phyloP scores from a whole-genome alignment of 805 yeast species.

The Starmerella bacillaris region DNA sequence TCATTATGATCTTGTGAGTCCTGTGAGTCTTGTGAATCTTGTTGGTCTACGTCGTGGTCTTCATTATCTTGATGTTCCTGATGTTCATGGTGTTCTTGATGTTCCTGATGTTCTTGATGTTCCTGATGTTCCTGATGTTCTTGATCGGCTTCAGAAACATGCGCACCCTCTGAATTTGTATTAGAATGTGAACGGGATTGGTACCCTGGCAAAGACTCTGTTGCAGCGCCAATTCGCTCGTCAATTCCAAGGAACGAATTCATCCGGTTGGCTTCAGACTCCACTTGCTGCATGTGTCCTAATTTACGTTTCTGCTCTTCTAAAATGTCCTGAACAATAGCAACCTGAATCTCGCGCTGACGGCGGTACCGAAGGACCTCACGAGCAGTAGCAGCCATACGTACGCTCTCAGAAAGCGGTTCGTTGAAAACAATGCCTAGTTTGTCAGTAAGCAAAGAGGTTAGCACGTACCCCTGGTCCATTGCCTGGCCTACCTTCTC shows the following conservation, averaged over 20 bases:
- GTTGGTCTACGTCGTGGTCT: slow-evolving; percentile 7
- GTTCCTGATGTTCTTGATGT: slow-evolving; percentile 2
- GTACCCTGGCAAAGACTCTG: slow-evolving; percentile 6
- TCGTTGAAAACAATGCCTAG: slow-evolving; percentile 45
- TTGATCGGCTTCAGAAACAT: neutral
- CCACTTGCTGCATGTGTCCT: slow-evolving; percentile 27
- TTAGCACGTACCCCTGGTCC: slow-evolving; percentile 41
- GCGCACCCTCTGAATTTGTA: slow-evolving; percentile 1
- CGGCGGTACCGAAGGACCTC: slow-evolving; percentile 44
- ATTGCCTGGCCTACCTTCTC: slow-evolving; percentile 77
- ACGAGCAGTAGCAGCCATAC: slow-evolving; percentile 39
- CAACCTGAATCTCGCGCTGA: slow-evolving; percentile 37
- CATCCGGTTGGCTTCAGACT: slow-evolving; percentile 30
- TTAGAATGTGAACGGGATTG: too few species aligned
- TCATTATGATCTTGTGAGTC: too few species aligned
- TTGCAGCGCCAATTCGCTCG: slow-evolving; percentile 15
- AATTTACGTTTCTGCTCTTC: slow-evolving; percentile 22
- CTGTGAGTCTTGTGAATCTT: too few species aligned
- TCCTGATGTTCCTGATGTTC: slow-evolving; percentile 2
- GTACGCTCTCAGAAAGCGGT: slow-evolving; percentile 55
- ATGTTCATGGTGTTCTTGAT: slow-evolving; percentile 4
- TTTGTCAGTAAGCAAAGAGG: slow-evolving; percentile 34
- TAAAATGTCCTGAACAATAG: slow-evolving; percentile 27
- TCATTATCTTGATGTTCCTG: slow-evolving; percentile 5
- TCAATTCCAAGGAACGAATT: slow-evolving; percentile 21